phyloP scores from a whole-genome alignment of 768 basidiomycete genomes.

The Tephrocybe sp. region DNA sequence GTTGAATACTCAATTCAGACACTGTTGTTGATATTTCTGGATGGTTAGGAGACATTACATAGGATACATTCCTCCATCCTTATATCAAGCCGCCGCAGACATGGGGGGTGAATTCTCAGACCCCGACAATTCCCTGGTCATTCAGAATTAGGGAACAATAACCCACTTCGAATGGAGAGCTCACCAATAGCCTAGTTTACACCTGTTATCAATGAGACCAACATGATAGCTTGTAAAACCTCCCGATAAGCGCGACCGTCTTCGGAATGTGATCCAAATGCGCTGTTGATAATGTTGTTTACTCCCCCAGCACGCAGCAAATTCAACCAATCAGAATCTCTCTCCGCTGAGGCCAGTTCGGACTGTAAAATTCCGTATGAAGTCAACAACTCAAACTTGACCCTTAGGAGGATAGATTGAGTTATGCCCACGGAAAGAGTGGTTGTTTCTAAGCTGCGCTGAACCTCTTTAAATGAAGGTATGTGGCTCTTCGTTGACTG shows the following conservation, averaged over 20 bases:
- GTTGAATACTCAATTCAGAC: slow-evolving; percentile 13
- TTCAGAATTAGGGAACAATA: neutral
- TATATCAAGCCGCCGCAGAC: slow-evolving; percentile 35
- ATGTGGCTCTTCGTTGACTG: slow-evolving; percentile 15
- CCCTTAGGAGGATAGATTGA: slow-evolving; percentile 18
- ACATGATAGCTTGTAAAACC: slow-evolving; percentile 8
- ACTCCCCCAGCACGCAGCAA: slow-evolving; percentile 24
- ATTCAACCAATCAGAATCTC: slow-evolving; percentile 34
- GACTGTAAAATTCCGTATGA: slow-evolving; percentile 38
- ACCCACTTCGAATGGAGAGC: neutral
- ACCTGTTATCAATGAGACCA: neutral
- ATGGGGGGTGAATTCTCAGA: neutral
- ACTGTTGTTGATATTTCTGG: neutral
- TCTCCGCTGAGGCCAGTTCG: slow-evolving; percentile 22
- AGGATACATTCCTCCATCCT: slow-evolving; percentile 45
- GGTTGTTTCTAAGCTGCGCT: slow-evolving; percentile 16
- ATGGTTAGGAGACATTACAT: slow-evolving; percentile 44
- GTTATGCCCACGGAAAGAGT: slow-evolving; percentile 7
- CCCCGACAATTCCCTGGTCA: neutral
- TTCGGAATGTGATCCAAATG: slow-evolving; percentile 20
- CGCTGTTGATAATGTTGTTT: slow-evolving; percentile 22
- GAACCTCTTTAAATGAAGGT: slow-evolving; percentile 20
- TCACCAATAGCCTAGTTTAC: too few species aligned
- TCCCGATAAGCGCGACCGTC: slow-evolving; percentile 6
- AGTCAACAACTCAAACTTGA: slow-evolving; percentile 39